A percentile compares a stretch with the other conserved stretches of the same genome.
These are phyloP conservation scores for Xylaria palmicola DNA, from an alignment of 495 filamentous ascomycete species.

Conservation along the genomic window DNA sequence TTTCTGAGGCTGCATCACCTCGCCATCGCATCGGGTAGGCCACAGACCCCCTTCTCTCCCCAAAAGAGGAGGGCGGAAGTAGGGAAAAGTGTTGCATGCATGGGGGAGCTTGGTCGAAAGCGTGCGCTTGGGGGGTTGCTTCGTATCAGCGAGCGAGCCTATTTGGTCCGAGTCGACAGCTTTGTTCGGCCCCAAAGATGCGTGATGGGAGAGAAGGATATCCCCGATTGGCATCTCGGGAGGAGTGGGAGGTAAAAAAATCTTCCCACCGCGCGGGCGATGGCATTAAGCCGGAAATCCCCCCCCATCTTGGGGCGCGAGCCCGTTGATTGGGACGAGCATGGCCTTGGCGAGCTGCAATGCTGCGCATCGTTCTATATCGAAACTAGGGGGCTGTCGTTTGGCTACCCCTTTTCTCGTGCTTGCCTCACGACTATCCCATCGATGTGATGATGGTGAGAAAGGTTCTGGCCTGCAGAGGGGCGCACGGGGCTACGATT, in stretches of 20 bases:
- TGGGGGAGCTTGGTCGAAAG: neutral
- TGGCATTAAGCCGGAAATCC: conserved; percentile 12
- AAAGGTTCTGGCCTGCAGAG: neutral
- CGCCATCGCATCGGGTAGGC: conserved; percentile 1
- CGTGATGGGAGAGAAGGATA: neutral
- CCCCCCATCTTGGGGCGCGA: neutral
- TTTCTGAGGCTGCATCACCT: conserved; percentile 4
- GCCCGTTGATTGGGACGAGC: conserved; percentile 4
- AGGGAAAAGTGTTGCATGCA: neutral
- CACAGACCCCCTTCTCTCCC: neutral
- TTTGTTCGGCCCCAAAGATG: neutral
- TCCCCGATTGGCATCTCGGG: neutral
- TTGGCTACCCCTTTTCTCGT: neutral
- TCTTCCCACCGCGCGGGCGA: neutral
- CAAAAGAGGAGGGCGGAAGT: neutral
- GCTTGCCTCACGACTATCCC: neutral
- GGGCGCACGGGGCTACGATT: neutral
- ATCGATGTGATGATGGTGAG: neutral
- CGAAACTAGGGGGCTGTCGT: neutral
- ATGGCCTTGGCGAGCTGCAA: conserved; percentile 8
- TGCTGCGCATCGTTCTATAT: neutral
- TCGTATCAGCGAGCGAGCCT: neutral
- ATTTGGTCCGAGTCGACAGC: conserved; percentile 3
- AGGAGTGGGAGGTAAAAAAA: conserved; percentile 2
- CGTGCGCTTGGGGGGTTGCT: neutral